Base-by-base conservation (phyloP, 345 rosid species). In the Eucalyptus cloeziana region DNA sequence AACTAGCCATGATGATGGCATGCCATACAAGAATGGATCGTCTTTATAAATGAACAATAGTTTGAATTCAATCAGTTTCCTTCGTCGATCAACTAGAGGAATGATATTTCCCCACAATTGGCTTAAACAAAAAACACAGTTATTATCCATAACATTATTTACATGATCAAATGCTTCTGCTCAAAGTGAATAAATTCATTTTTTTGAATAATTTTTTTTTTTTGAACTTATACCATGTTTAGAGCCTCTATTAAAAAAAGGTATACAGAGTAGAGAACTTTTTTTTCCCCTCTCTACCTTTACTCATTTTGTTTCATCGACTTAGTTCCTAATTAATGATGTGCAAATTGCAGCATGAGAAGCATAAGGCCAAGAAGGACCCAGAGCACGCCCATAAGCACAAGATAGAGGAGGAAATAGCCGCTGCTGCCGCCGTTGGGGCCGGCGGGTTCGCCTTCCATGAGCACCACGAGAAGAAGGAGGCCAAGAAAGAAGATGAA, bases 401-500 rank as follows among this genome's bases (percentile, higher is more conserved):
- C 93, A 94, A 92, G 90, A 80, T 92, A 85, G 91, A 92, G 87
- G 96, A 93, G 90, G 94, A 92, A 92, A 43, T 94, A 7, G 95
- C 94, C 0, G 95, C 94, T 1, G 92, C 94, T 0, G 91, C 89
- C 0, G 94, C 95, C 1, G 93, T 92, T 2, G 94, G 93, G 24
- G 37, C 92, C 0, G 94, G 94, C 6, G 96, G 94, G 4, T 93
- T 58, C 49, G 93, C 91, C 11, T 89, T 93, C 89, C 94, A 94
- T 80, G 95, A 94, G 93, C 95, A 92, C 89, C 95, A 94, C 54
- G 94, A 94, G 93, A 94, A 92, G 94, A 93, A 94, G 69, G 92
- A 92, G 87, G 37, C 91, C 80, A 92, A 92, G 91, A 44, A 91
- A 56, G 90, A 90, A 43, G 93, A 91, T 3, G 76, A 94, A 87